These are phyloP conservation scores for Fusarium denticulatum DNA, from an alignment of 2,329 filamentous ascomycete genomes.

Conservation along the genomic window DNA sequence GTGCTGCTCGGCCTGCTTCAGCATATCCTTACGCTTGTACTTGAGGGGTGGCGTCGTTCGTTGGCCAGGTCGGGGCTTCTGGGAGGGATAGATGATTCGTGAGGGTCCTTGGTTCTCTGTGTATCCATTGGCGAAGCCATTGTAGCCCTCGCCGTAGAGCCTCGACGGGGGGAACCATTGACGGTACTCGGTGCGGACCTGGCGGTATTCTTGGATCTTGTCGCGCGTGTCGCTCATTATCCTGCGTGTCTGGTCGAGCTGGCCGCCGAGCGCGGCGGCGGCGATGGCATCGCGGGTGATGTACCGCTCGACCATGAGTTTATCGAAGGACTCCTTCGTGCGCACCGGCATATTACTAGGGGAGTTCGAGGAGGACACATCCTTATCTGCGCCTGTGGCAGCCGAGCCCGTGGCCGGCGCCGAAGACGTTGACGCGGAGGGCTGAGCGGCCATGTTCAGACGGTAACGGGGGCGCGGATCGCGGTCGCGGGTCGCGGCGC, in stretches of 20 bases:
- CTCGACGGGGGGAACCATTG: slow-evolving; percentile 65
- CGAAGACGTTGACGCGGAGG: slow-evolving; percentile 51
- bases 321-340: slow-evolving; percentile 66
- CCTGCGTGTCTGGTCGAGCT: slow-evolving; percentile 63
- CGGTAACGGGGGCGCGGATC: slow-evolving; percentile 37
- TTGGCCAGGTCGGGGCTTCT: slow-evolving; percentile 80
- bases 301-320: slow-evolving; percentile 64
- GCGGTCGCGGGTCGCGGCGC: slow-evolving; percentile 44
- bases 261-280: slow-evolving; percentile 61
- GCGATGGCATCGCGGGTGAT: slow-evolving; percentile 65
- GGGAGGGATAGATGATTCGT: slow-evolving; percentile 80
- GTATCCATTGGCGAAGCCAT: slow-evolving; percentile 86
- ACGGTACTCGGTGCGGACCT: slow-evolving; percentile 65
- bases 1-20: slow-evolving; percentile 85
- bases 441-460: slow-evolving; percentile 56
- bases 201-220: slow-evolving; percentile 76
- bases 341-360: slow-evolving; percentile 54
- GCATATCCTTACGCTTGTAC: slow-evolving; percentile 81
- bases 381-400: slow-evolving; percentile 46
- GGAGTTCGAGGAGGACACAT: slow-evolving; percentile 35
- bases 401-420: slow-evolving; percentile 47
- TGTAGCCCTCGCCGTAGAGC: slow-evolving; percentile 80
- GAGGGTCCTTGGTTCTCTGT: slow-evolving; percentile 77
- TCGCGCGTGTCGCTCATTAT: slow-evolving; percentile 71
- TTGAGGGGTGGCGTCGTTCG: slow-evolving; percentile 78